Evolutionary conservation across 306 rosid species (phyloP).

Genomic region (Fragaria nilgerrensis): DNA sequence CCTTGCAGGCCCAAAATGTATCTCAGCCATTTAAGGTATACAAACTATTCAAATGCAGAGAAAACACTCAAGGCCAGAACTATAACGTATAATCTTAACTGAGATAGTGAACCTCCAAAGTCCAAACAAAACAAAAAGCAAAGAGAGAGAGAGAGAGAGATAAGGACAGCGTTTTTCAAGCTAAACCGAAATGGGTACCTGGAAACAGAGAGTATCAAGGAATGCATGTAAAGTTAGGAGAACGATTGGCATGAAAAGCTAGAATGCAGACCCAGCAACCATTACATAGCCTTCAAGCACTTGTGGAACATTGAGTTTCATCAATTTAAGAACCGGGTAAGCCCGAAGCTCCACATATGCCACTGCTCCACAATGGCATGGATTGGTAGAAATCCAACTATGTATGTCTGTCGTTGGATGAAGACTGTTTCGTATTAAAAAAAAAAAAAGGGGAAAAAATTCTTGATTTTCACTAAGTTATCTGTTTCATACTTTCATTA

Average conservation of each 20-base stretch:
- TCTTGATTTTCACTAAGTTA: neutral
- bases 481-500: neutral
- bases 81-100: neutral
- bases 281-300: constrained; percentile 48
- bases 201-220: constrained; percentile 45
- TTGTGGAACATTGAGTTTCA: constrained; percentile 29
- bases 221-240: constrained; percentile 39
- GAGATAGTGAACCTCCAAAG: neutral
- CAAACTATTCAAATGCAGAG: neutral
- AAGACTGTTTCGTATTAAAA: too few relatives aligned
- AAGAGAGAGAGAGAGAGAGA: neutral
- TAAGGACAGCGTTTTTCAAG: neutral
- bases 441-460: too few relatives aligned
- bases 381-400: too few relatives aligned
- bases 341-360: constrained; percentile 58
- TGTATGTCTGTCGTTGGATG: too few relatives aligned
- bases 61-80: neutral
- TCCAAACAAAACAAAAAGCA: neutral
- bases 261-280: constrained; percentile 72
- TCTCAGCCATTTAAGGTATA: neutral
- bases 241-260: constrained; percentile 50
- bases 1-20: neutral
- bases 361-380: too few relatives aligned
- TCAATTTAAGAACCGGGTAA: constrained; percentile 45
- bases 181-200: constrained; percentile 33